Evolutionary conservation across 176 grass and related monocot species (phyloP), one percentile per base, ranked within the genome.

Genomic region (Poa annua): DNA sequence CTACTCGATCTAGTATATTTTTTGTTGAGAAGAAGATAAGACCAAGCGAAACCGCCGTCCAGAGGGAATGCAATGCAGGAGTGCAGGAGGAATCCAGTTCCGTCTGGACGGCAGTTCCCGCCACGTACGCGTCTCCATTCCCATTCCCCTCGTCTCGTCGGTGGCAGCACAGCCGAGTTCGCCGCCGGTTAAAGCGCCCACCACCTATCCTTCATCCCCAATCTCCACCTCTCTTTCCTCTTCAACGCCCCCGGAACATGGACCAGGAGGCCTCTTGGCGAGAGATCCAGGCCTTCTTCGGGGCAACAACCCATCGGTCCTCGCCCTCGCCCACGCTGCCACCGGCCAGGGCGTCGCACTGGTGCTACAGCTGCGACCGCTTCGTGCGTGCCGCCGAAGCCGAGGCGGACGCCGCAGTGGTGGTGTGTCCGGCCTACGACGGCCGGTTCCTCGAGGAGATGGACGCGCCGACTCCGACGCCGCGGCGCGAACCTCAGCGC

Each of bases 381-480:
- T 94, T 90, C 79, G 86, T 94, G 7, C 64, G 79, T 22, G 51
- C 90, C 6, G 33, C 34, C 9, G n/a, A n/a, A n/a, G 67, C 5
- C n/a, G n/a, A n/a, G n/a, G n/a, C n/a, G n/a, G 35, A 36, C 35
- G 35, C 3, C 19, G 63, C 79, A 3, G 10, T 48, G 5, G 63
- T 90, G n/a, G 54, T 76, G n/a, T 94, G 92, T 50, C 88, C 86
- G 11, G 69, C 77, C 33, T 94, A 88, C 75, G 72, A 79, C 75
- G 79, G 47, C 7, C 86, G 88, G 8, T 94, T 94, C 82, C 76
- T 94, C 63, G 88, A 94, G 72, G 85, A 90, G 88, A 86, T 85
- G 72, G 82, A 26, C 60, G 63, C 76, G 16, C 85, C 91, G 29
- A 72, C 81, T n/a, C 81, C 82, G 41, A 51, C 41, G n/a, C n/a